Evolutionary conservation across 352 stramenopile species (phyloP).

Genomic region (Phytophthora europaea): DNA sequence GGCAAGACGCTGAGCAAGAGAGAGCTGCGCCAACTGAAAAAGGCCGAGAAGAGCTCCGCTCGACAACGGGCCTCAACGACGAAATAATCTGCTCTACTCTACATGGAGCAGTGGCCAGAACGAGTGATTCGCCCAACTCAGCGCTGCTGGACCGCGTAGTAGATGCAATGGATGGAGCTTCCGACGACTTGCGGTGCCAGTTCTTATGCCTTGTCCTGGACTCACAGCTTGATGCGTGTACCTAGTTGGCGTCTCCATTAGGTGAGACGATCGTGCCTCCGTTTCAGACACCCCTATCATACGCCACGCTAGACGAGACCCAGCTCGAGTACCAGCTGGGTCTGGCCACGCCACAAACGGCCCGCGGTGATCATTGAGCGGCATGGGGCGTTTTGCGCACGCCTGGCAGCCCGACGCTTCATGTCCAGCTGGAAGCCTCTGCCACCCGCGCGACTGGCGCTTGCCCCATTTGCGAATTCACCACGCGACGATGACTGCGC

Average conservation of each 20-base stretch:
- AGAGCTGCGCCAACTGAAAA: conserved; percentile 51
- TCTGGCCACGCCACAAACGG: conserved; percentile 20
- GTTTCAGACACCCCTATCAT: conserved; percentile 1
- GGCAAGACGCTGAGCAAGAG: conserved; percentile 54
- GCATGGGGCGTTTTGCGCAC: conserved; percentile 20
- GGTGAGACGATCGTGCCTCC: conserved; percentile 1
- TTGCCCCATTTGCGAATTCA: conserved; percentile 32
- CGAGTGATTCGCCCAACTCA: conserved; percentile 20
- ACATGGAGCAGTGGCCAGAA: conserved; percentile 8
- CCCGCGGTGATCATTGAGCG: conserved; percentile 13
- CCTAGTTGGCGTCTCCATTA: not conserved
- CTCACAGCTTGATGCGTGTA: not conserved
- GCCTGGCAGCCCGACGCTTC: conserved; percentile 13
- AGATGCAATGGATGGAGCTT: conserved; percentile 15
- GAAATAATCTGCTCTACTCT: conserved; percentile 28
- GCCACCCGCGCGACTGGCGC: not conserved
- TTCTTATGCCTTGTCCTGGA: not conserved
- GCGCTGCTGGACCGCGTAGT: conserved; percentile 6
- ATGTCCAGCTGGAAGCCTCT: conserved; percentile 22
- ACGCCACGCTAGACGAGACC: conserved; percentile 15
- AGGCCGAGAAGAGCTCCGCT: conserved; percentile 33
- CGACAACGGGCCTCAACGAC: conserved; percentile 6
- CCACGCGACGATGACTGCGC: conserved; percentile 24
- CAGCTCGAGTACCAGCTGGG: conserved; percentile 11
- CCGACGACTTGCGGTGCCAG: conserved; percentile 3